Evolutionary conservation across 225 moss, liverwort and hornwort species (phyloP), one percentile per base, ranked within the genome.

Genomic region (Marchantia polymorpha): DNA sequence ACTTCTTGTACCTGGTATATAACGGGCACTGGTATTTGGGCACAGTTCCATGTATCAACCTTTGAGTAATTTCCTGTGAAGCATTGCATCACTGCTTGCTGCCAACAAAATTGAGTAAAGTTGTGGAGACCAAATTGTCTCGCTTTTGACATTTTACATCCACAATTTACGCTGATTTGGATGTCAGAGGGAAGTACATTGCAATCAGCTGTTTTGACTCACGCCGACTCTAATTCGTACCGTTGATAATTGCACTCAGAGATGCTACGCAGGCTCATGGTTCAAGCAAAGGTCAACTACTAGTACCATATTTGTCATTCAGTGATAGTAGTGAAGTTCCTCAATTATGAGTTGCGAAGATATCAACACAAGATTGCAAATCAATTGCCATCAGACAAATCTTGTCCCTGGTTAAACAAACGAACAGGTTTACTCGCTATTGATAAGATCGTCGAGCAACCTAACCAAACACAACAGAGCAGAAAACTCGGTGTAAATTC

Each of bases 31-130:
- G 56, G 52, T 16, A 59, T 22, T 8, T 73, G 65, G 49, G 86
- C 76, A 82, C 96, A 96, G 25, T 89, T 83, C 1, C 81, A 86
- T n/a, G 73, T 39, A 48, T 85, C 77, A 68, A 73, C 88, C 74
- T 85, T 86, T 69, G 82, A 65, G 22, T 92, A 91, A 63, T 96
- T 89, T 58, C 90, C 89, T 77, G 87, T 81, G 47, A 84, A 94
- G 82, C 96, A 94, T 79, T 86, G 83, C 79, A 88, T 92, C 80
- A 73, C 81, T 83, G 96, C 94, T 88, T 84, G 87, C 93, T 96
- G 82, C 71, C 78, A 79, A 61, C 75, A 78, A 74, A 65, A 63
- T 77, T 81, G 77, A 78, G 61, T 77, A 61, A 73, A 53, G 7
- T 77, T 59, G 71, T 70, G 83, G 30, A 30, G 22, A 81, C 46